A percentile compares a stretch with the other conserved stretches of the same genome.
Evolutionary conservation across 2,329 filamentous ascomycete genomes (phyloP).

Genomic region (Sclerotinia borealis): DNA sequence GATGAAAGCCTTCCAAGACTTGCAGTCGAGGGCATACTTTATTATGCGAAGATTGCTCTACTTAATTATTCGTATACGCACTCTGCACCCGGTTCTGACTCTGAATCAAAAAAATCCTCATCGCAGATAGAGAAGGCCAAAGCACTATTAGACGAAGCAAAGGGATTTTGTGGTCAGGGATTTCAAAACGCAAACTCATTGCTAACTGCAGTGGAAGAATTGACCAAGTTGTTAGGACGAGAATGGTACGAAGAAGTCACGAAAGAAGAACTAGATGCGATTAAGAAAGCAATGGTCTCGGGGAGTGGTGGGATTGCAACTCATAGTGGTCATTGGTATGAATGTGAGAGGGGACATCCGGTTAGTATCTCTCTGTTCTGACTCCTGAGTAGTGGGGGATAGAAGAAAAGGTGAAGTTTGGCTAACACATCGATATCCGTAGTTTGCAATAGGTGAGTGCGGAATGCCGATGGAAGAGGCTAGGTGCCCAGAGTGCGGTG

Average conservation of each 20-base stretch:
- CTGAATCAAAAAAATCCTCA: background rate
- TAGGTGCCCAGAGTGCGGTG: conserved; percentile 56
- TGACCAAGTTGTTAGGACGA: conserved; percentile 28
- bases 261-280: conserved; percentile 37
- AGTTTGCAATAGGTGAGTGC: conserved; percentile 59
- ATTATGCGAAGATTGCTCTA: conserved; percentile 31
- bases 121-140: conserved; percentile 9
- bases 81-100: background rate
- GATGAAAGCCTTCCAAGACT: conserved; percentile 34
- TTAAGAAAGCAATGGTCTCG: conserved; percentile 43
- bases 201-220: conserved; percentile 27
- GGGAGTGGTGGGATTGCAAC: conserved; percentile 37
- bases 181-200: conserved; percentile 32
- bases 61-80: conserved; percentile 23
- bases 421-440: conserved; percentile 3
- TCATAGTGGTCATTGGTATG: conserved; percentile 55
- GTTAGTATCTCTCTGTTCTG: conserved; percentile 5
- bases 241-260: conserved; percentile 39
- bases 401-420: background rate
- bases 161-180: conserved; percentile 30
- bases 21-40: conserved; percentile 34
- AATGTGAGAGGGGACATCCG: conserved; percentile 46
- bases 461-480: conserved; percentile 58
- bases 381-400: background rate
- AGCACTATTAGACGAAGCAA: conserved; percentile 29